Evolutionary conservation across 108 stramenopile species (phyloP).

Genomic region (Parietichytrium sp.): DNA sequence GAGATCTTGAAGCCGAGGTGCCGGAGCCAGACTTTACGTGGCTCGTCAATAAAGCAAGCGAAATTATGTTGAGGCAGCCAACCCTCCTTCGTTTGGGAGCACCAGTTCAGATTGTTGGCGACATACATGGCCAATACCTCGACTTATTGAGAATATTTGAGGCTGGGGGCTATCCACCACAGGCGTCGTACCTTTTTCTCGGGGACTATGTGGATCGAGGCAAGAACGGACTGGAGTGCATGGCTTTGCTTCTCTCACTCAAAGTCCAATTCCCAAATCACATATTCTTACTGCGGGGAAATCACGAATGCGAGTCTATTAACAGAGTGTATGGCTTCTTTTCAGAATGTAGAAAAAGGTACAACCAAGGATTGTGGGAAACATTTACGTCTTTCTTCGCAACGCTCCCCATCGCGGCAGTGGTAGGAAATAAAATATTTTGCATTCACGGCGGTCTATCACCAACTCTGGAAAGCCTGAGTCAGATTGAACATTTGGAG

Average conservation of each 20-base stretch:
- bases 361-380: constrained; percentile 70
- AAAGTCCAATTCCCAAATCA: constrained; percentile 99
- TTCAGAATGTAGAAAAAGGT: constrained; percentile 94
- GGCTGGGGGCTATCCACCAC: constrained; percentile 75
- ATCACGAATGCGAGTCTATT: constrained; percentile 98
- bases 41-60: too few species aligned
- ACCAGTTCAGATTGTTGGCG: constrained; percentile 47
- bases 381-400: constrained; percentile 99
- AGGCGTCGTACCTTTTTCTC: constrained; percentile 91
- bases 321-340: constrained; percentile 99
- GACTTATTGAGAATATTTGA: constrained; percentile 77
- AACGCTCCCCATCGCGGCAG: constrained; percentile 95
- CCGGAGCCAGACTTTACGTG: too few species aligned
- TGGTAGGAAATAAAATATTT: constrained; percentile 98
- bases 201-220: constrained; percentile 98
- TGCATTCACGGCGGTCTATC: constrained; percentile 98
- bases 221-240: constrained; percentile 94
- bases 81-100: constrained; percentile 41
- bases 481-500: constrained; percentile 89
- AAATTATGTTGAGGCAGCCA: constrained; percentile 40
- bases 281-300: constrained; percentile 97
- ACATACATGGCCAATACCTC: constrained; percentile 81
- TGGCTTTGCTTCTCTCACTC: constrained; percentile 92
- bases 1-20: too few species aligned
- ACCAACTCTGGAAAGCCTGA: constrained; percentile 90